Base-by-base conservation (phyloP, 1,139 yeast species). In the Casaregolazyma suthepensis region DNA sequence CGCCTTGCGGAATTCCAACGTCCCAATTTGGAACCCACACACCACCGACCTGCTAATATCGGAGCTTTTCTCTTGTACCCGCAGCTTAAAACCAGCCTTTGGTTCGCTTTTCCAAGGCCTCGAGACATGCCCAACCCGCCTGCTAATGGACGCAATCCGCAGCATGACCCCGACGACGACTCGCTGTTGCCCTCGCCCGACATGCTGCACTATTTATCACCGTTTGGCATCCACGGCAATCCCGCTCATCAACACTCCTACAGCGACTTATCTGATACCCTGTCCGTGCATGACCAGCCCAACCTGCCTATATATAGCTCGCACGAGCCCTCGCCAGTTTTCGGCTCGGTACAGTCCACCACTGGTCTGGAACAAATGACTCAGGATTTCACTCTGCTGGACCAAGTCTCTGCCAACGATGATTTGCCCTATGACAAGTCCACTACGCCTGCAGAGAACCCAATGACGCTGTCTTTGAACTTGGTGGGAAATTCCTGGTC, bases 301-400 rank as follows among this genome's bases (percentile, higher is more conserved):
- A 15, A 31, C 10, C 20, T 35, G 20, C 40, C 22, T 15, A 20
- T 22, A 29, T 23, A 23, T 35, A 35, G 40, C 13, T 35, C 40
- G n/a, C 40, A 35, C 40, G 40, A 35, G 13, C 40, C 40, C 43
- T 50, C 52, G 23, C 49, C 49, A 3, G 12, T 49, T 37, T 49
- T 43, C 18, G 47, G 20, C 38, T 13, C 49, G 23, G 44, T 26
- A 37, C 51, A 43, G 48, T 37, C 46, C 9, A 38, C 46, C 9
- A 38, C 54, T 5, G 55, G 56, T 20, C 51, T 61, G 48, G 58
- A 57, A 38, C 62, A 59, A 35, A 35, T 61, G 53, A 61, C 62
- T n/a, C 51, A 57, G 35, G 57, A 58, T 42, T 59, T 60, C 50
- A 56, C 55, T n/a, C 50, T 60, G 19, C 43, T 56, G 17, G 62